Percentiles rank a stretch among this genome's conserved stretches.
These are phyloP conservation scores for Tripterygium wilfordii DNA, from an alignment of 177 flowering plant species.

Conservation along the genomic window DNA sequence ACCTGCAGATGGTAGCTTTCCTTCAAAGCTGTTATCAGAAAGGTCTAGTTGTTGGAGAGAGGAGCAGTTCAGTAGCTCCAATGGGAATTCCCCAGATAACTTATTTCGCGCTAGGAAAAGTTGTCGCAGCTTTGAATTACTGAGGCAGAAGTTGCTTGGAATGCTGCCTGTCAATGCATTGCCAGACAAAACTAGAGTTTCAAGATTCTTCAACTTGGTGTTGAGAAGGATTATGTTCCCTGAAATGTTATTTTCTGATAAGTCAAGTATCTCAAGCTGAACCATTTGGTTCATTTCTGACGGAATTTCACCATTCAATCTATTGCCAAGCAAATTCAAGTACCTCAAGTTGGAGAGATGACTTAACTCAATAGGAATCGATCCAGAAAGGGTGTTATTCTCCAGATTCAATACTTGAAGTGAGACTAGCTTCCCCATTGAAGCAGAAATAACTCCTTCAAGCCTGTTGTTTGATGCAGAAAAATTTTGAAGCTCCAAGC, in stretches of 20 bases:
- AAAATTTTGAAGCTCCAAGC: conserved; percentile 51
- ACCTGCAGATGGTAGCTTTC: conserved; percentile 49
- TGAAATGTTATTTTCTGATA: conserved; percentile 63
- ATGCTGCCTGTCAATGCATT: conserved; percentile 52
- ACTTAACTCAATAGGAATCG: conserved; percentile 53
- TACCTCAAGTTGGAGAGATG: conserved; percentile 49
- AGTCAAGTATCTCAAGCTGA: conserved; percentile 56
- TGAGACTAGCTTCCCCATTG: conserved; percentile 42
- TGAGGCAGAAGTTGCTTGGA: conserved; percentile 43
- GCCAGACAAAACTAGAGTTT: conserved; percentile 49
- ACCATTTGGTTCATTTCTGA: conserved; percentile 43
- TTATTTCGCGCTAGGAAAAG: conserved; percentile 50
- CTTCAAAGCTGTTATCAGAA: conserved; percentile 57
- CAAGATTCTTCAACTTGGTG: conserved; percentile 36
- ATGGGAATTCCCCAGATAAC: conserved; percentile 68
- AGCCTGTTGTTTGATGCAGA: conserved; percentile 67
- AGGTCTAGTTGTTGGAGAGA: conserved; percentile 69
- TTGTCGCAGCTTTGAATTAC: conserved; percentile 40
- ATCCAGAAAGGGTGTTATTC: conserved; percentile 71
- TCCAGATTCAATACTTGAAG: conserved; percentile 63
- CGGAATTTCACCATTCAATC: conserved; percentile 58
- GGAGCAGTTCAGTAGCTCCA: conserved; percentile 45
- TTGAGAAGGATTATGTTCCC: conserved; percentile 44
- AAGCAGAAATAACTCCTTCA: conserved; percentile 56
- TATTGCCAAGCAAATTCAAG: conserved; percentile 75